Base-by-base conservation (phyloP, 169 alveolate genomes). In the Cryptosporidium andersoni region DNA sequence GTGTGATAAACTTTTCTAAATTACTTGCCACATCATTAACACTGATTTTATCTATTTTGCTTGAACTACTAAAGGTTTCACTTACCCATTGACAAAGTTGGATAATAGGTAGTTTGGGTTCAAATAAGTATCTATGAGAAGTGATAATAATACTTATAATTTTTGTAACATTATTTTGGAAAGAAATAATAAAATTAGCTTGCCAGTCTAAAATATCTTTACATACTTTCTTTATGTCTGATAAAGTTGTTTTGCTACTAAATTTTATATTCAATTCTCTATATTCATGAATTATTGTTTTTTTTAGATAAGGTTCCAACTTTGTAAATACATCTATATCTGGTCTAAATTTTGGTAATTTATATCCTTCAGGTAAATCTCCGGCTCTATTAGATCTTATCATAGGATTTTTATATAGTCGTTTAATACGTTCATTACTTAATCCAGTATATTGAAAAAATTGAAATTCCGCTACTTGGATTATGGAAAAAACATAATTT, bases 341-440 rank as follows among this genome's bases (percentile, higher is more conserved):
- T 14, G 85, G 85, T 58, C 60, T 74, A 43, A 74, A 74, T 12
- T 53, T 63, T 4, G 85, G 85, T 11, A 47, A 74, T 37, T 43
- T 58, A 7, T 43, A 34, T 12, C 60, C 60, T 43, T 60, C 60
- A 14, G 85, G 85, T n/a, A 74, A 49, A 37, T 74, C 85, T 2
- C 8, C 45, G 3, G 85, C 85, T 42, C 85, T 74, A 37, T 74
- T 74, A 11, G 85, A 74, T 25, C 3, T 45, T 8, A 74, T 74
- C 45, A 58, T 66, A 25, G 67, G 85, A 42, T 37, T 74, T 37
- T 48, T 25, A 43, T 74, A 74, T 45, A 74, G 36, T 6, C 43
- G 60, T 45, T 74, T 68, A 40, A 74, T 74, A 58, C 85, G 55
- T 74, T 74, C 60, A 36, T 74, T 68, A 1, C 64, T 52, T 14